phyloP scores from a whole-genome alignment of 805 yeast species.

The Schwanniomyces vanrijiae region DNA sequence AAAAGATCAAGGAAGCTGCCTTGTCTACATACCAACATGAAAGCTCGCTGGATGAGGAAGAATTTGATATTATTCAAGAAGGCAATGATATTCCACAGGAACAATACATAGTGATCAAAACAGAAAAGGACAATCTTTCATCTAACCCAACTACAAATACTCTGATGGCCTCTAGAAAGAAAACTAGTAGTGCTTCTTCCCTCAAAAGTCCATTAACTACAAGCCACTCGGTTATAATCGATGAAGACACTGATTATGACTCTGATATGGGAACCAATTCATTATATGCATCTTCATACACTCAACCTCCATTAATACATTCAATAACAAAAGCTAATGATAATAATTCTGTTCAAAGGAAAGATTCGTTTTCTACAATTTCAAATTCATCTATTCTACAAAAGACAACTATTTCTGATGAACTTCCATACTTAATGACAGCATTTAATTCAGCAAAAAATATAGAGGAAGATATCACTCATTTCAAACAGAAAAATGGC shows the following conservation, averaged over 20 bases:
- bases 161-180: background rate
- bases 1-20: constrained; percentile 23
- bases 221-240: background rate
- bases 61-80: background rate
- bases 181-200: background rate
- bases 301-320: constrained; percentile 37
- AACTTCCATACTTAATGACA: constrained; percentile 62
- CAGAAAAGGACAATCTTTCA: background rate
- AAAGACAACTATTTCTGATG: constrained; percentile 58
- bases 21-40: constrained; percentile 3
- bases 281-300: constrained; percentile 16
- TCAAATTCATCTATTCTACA: constrained; percentile 40
- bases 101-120: background rate
- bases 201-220: background rate
- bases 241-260: constrained; percentile 23
- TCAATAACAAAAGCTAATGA: constrained; percentile 32
- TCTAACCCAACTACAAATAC: background rate
- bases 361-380: constrained; percentile 27
- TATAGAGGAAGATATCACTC: constrained; percentile 49
- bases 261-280: constrained; percentile 26
- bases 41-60: constrained; percentile 2
- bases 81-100: background rate
- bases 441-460: constrained; percentile 66
- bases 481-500: constrained; percentile 21
- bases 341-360: constrained; percentile 10